Base-by-base conservation (phyloP, 1,284 basidiomycete genomes). In the Cutaneotrichosporon arboriforme region DNA sequence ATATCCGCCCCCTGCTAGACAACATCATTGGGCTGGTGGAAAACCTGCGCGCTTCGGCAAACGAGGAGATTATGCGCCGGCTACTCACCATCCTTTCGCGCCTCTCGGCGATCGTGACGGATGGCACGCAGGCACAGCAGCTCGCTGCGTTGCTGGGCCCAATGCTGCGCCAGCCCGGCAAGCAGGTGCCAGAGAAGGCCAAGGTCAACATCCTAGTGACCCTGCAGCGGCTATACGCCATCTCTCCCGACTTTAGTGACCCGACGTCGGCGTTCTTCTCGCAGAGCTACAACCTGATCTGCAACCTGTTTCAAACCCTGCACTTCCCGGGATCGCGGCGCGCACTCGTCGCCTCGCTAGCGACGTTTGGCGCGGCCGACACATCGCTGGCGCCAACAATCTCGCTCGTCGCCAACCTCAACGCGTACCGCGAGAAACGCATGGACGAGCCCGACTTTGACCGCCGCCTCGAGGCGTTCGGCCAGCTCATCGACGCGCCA, bases 391-490 rank as follows among this genome's bases (percentile, higher is more conserved):
- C 73, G 18, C 62, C 67, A 2, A 67, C 87, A 1, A 78, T 84
- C 0, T 72, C 77, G 9, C 70, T 92, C 3, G 68, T 90, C 38
- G 79, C 80, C 12, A 81, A 83, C 1, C 80, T 98, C 56, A 98
- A 98, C 66, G 84, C 93, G 0, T 97, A 85, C 72, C 93, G 90
- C 1, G 75, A 73, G 1, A 86, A 83, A 62, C 81, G 90, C 14
- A 73, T 94, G 36, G 91, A 96, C 49, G 92, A 98, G 69, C 88
- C 91, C 1, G 90, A 98, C 71, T 97, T 97, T 65, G 90, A 97
- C 59, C 81, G 82, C 42, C 86, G 94, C 3, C 78, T 98, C 14
- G 72, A 76, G 1, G 92, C 90, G 0, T 97, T 91, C 71, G 80
- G 83, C 4, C 72, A 68, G 10, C 76, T 99, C 49, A 94, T 90